Evolutionary conservation across 2,329 filamentous ascomycete species (phyloP), one percentile per base, ranked within the genome.

Genomic region (Curvularia sp.): DNA sequence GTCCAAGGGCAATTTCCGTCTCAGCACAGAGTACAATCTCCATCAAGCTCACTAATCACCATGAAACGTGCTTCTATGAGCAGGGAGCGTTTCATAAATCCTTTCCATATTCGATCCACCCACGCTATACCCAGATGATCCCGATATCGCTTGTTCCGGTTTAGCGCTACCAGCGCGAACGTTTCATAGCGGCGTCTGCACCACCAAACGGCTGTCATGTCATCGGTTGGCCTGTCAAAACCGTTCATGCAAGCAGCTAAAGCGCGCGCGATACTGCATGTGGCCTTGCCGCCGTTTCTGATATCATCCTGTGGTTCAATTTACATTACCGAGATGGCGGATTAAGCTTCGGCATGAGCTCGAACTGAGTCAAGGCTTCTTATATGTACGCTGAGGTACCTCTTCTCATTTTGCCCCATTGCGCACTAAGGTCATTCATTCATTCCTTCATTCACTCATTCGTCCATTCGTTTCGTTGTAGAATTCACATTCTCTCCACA

Each of bases 151-250:
- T 46, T 6, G 31, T 41, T 49, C 0, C 4, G 44, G 62, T 42
- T 57, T 67, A 64, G 60, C 53, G 49, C 18, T n/a, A 9, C 50
- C 35, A 50, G 50, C 55, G 51, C 53, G 58, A 55, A 55, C 49
- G 66, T 70, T 70, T 66, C 64, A 69, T 13, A 43, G 49, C 46
- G 55, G 51, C 56, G 48, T 47, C 62, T 62, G 59, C 63, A 61
- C 43, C 43, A 51, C 55, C 52, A 51, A 59, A 58, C 58, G 20
- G 51, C 62, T 55, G 47, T 58, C 56, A 47, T 47, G 47, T 39
- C 31, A 41, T 47, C 39, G 57, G 55, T 42, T 13, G 55, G 59
- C 42, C 56, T 54, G 54, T 60, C 53, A 58, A 49, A 53, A 47
- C 49, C 41, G 55, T 52, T 61, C 49, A 49, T 59, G 53, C 50